phyloP scores from a whole-genome alignment of 768 basidiomycete genomes.

The Pulveroboletus sp. region DNA sequence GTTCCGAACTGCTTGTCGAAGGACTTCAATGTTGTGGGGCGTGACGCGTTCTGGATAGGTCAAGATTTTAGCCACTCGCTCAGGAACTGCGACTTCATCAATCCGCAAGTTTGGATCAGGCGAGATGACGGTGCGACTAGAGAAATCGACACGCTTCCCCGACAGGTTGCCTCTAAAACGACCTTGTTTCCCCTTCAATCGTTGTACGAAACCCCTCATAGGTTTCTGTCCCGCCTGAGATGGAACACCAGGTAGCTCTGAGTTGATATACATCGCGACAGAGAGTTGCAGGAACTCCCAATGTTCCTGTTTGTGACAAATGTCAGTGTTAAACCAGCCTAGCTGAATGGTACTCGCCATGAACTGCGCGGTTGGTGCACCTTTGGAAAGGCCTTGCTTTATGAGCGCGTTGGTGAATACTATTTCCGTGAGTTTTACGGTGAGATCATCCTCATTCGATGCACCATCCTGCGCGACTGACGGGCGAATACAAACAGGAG shows the following conservation, averaged over 20 bases:
- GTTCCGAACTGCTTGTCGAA: conserved; percentile 78
- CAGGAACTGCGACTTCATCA: conserved; percentile 97
- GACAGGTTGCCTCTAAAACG: conserved; percentile 98
- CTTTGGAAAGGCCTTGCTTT: conserved; percentile 83
- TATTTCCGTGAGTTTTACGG: conserved; percentile 95
- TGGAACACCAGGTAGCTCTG: conserved; percentile 90
- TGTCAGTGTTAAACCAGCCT: conserved; percentile 1
- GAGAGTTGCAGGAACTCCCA: conserved; percentile 96
- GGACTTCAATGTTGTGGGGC: conserved; percentile 74
- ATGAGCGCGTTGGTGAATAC: conserved; percentile 92
- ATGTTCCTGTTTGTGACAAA: conserved; percentile 61
- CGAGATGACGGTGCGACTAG: conserved; percentile 96
- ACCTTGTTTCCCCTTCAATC: conserved; percentile 97
- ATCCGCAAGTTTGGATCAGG: conserved; percentile 99
- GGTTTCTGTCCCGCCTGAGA: conserved; percentile 87
- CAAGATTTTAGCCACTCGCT: conserved; percentile 89
- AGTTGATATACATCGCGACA: conserved; percentile 98
- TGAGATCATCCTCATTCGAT: conserved; percentile 97
- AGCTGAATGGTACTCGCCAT: conserved; percentile 51
- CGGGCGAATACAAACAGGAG: conserved; percentile 95
- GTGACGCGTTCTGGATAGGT: conserved; percentile 98
- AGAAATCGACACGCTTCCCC: conserved; percentile 98
- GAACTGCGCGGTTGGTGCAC: conserved; percentile 81
- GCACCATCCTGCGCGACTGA: conserved; percentile 97
- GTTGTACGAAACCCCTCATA: conserved; percentile 95